Evolutionary conservation across 1,284 basidiomycete genomes (phyloP).

Genomic region (Tilletia walkeri): DNA sequence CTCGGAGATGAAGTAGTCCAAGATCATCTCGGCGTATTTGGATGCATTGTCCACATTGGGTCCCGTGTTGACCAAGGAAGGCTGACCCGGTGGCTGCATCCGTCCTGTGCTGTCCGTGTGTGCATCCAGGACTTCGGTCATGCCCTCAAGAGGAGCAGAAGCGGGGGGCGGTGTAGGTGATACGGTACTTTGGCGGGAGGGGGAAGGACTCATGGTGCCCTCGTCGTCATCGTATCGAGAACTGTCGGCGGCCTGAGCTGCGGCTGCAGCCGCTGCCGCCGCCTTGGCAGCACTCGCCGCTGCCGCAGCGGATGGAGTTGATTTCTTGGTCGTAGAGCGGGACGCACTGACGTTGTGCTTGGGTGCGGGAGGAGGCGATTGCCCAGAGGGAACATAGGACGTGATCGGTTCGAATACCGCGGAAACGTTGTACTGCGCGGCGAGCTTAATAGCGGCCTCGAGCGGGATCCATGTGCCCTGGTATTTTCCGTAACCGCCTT

Average conservation of each 20-base stretch:
- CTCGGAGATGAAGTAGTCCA: conserved; percentile 99
- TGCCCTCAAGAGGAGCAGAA: conserved; percentile 35
- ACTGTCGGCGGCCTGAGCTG: conserved; percentile 60
- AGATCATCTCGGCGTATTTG: conserved; percentile 85
- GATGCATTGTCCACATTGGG: conserved; percentile 23
- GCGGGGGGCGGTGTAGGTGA: conserved; percentile 82
- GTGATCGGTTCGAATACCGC: conserved; percentile 85
- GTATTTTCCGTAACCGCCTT: conserved; percentile 99
- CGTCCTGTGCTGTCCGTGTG: conserved; percentile 20
- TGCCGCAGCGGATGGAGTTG: conserved; percentile 35
- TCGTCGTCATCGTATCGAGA: conserved; percentile 60
- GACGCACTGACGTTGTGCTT: conserved; percentile 71
- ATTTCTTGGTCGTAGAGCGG: conserved; percentile 41
- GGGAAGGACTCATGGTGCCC: conserved; percentile 71
- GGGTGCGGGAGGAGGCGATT: conserved; percentile 87
- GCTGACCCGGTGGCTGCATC: conserved; percentile 2
- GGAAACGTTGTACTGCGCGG: conserved; percentile 92
- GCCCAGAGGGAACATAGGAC: conserved; percentile 84
- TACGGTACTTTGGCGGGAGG: conserved; percentile 78
- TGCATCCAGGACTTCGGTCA: conserved; percentile 29
- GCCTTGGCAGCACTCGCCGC: conserved; percentile 33
- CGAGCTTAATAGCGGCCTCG: conserved; percentile 79
- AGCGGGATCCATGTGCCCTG: conserved; percentile 99
- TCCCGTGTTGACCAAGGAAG: not conserved
- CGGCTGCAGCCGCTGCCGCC: not conserved